Conservation (phyloP, 768 basidiomycete genomes). For the Rubroboletus pulcherrimus region DNA sequence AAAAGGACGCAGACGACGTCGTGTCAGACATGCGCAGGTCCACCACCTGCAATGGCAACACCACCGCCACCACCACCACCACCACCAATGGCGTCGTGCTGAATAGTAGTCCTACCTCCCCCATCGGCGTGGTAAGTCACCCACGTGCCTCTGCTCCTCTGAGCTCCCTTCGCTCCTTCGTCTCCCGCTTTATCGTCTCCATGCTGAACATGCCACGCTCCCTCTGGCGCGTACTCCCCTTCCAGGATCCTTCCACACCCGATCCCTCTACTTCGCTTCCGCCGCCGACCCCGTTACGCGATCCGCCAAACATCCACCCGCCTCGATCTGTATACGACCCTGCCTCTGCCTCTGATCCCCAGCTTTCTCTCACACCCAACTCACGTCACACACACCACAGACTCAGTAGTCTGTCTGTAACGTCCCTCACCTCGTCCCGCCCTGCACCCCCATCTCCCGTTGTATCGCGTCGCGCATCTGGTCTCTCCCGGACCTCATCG, state of each 20-base stretch:
- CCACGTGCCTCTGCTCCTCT: slow-evolving; percentile 17
- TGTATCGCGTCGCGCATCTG: slow-evolving; percentile 41
- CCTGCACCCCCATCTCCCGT: slow-evolving; percentile 63
- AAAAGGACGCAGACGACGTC: slow-evolving; percentile 19
- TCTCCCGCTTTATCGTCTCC: slow-evolving; percentile 25
- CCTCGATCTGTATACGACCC: not conserved
- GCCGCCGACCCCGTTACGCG: slow-evolving; percentile 7
- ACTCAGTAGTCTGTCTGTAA: slow-evolving; percentile 24
- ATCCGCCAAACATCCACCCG: slow-evolving; percentile 23
- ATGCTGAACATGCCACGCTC: slow-evolving; percentile 30
- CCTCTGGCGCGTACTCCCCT: slow-evolving; percentile 23
- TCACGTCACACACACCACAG: slow-evolving; percentile 13
- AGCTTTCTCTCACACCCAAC: not conserved
- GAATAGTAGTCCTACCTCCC: not conserved
- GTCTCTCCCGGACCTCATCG: slow-evolving; percentile 26
- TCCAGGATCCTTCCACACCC: slow-evolving; percentile 36
- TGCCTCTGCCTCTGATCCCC: not conserved
- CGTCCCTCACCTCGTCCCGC: slow-evolving; percentile 44
- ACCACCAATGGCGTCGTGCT: slow-evolving; percentile 1
- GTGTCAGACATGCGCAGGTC: not conserved
- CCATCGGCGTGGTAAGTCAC: slow-evolving; percentile 30
- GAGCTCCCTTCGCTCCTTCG: slow-evolving; percentile 23
- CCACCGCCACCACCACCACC: not conserved
- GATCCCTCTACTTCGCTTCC: slow-evolving; percentile 29
- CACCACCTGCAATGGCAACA: not conserved